These are phyloP conservation scores for Amyloporia xantha DNA, from an alignment of 768 basidiomycete genomes.

Conservation along the genomic window DNA sequence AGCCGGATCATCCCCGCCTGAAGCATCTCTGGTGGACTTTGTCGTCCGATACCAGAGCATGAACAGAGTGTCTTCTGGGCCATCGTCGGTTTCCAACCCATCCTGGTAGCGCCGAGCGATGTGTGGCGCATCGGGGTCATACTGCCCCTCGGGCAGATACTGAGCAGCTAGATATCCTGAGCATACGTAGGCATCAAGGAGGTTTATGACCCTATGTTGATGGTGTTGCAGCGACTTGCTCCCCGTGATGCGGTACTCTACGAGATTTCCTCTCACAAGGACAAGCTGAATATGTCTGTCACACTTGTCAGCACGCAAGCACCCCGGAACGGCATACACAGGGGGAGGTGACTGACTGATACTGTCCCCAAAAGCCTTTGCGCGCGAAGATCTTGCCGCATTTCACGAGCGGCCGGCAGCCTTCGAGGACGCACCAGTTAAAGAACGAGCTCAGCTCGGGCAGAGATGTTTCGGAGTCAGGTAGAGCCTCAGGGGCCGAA, in stretches of 20 bases:
- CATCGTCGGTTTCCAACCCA: conserved; percentile 82
- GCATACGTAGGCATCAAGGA: conserved; percentile 73
- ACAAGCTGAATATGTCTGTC: conserved; percentile 63
- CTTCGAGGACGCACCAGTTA: conserved; percentile 83
- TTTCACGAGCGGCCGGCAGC: conserved; percentile 70
- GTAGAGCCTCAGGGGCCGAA: conserved; percentile 42
- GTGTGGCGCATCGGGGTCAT: conserved; percentile 41
- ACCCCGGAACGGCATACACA: background rate
- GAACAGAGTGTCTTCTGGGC: conserved; percentile 83
- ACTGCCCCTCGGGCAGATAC: conserved; percentile 58
- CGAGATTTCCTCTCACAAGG: conserved; percentile 67
- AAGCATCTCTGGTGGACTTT: background rate
- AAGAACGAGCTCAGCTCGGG: conserved; percentile 61
- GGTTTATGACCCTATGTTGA: conserved; percentile 46
- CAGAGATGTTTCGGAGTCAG: conserved; percentile 45
- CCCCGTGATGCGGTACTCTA: conserved; percentile 62
- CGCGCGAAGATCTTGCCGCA: conserved; percentile 69
- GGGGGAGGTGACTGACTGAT: conserved; percentile 47
- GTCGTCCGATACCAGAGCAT: conserved; percentile 59
- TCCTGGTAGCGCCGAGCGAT: conserved; percentile 79
- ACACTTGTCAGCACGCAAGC: background rate
- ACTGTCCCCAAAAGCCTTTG: conserved; percentile 66
- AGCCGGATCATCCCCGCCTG: background rate
- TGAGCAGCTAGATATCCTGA: conserved; percentile 81
- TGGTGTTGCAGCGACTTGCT: conserved; percentile 51